phyloP scores from a whole-genome alignment of 1,284 basidiomycete species.

The Tylopilus sp. region DNA sequence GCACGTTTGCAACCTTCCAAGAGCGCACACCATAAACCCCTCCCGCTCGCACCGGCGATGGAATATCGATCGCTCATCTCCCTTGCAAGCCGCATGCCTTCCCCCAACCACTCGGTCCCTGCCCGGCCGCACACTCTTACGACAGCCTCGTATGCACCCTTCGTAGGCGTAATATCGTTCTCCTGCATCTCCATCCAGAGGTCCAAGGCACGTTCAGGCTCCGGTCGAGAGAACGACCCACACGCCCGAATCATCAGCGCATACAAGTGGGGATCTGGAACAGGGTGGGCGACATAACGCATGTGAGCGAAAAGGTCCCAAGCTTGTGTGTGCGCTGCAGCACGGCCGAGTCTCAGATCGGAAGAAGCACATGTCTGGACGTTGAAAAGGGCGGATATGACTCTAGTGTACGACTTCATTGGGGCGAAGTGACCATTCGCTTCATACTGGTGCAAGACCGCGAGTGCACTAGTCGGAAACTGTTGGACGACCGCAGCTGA shows the following conservation, averaged over 20 bases:
- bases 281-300: conserved; percentile 93
- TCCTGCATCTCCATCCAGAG: conserved; percentile 94
- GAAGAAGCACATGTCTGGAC: conserved; percentile 51
- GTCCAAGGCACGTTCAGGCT: conserved; percentile 93
- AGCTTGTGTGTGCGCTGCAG: conserved; percentile 72
- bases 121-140: conserved; percentile 83
- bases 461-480: conserved; percentile 68
- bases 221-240: conserved; percentile 66
- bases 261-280: conserved; percentile 82
- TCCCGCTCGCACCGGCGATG: conserved; percentile 30
- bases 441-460: conserved; percentile 76
- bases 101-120: conserved; percentile 73
- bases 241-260: conserved; percentile 92
- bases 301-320: conserved; percentile 97
- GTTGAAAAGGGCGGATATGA: conserved; percentile 72
- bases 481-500: conserved; percentile 31
- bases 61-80: conserved; percentile 75
- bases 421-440: conserved; percentile 65
- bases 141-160: conserved; percentile 83
- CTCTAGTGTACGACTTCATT: conserved; percentile 71
- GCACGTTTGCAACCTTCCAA: conserved; percentile 91
- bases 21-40: conserved; percentile 81
- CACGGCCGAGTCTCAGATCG: conserved; percentile 32
- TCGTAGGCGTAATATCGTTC: conserved; percentile 65
- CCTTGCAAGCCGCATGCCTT: conserved; percentile 83